Evolutionary conservation across 2,329 filamentous ascomycete genomes (phyloP), one percentile per base, ranked within the genome.

Genomic region (Penicillium sclerotiorum): DNA sequence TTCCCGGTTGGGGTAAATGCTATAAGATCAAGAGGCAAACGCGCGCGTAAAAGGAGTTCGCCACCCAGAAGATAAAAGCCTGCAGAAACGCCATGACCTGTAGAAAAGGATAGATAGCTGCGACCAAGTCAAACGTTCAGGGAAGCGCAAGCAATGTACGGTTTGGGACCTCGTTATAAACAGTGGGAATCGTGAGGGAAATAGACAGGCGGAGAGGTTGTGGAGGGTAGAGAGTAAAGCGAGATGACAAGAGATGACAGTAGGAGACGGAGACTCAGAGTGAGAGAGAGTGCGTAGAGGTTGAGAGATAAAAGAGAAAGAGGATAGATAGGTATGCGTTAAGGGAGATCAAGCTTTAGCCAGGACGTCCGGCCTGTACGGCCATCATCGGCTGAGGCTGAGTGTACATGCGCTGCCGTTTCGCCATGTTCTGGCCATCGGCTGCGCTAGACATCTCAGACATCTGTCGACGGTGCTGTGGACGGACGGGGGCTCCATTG

Each of bases 401-500:
- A 37, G 67, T 69, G 58, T 80, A 85, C 71, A 85, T 77, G 48
- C 82, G 80, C 61, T 82, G 82, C 56, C 82, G 76, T 63, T 86
- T 86, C 5, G 76, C 69, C 55, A 81, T 76, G 44, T 74, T 76
- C 61, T 78, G 70, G 21, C 75, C 74, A 9, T 80, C 78, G 4
- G 77, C 72, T 1, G 77, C 77, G 38, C 81, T 78, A 2, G 80
- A 76, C 49, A 86, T 82, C 25, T 85, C 82, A 2, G 81, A 84
- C n/a, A 84, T 78, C 48, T 82, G 80, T 58, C 83, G 73, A 53
- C 83, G 75, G 55, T 83, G 80, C 43, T 71, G 72, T 30, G 66
- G 68, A 22, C 64, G 66, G 38, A 62, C 52, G 30, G 66, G 45
- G 42, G 49, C 49, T 42, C 67, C 62, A 20, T 60, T 58, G 4